Conservation (phyloP, 2,329 filamentous ascomycete genomes). For the Pyrenochaeta sp. region DNA sequence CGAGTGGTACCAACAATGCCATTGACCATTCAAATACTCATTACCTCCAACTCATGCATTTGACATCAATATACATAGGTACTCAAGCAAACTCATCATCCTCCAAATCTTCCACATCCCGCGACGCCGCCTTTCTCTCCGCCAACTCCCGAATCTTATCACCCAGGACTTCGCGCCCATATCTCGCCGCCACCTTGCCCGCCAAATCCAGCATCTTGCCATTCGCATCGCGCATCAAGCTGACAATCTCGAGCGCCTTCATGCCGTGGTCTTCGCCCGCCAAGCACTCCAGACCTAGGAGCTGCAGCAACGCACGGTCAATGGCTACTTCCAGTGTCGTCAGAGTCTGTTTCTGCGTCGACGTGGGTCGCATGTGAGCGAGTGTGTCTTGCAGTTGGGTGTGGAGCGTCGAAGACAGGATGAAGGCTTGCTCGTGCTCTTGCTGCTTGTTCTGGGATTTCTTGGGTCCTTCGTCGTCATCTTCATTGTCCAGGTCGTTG, state of each 20-base stretch:
- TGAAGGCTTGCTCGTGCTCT: slow-evolving; percentile 79
- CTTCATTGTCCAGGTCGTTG: slow-evolving; percentile 45
- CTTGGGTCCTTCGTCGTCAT: slow-evolving; percentile 35
- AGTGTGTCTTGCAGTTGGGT: slow-evolving; percentile 79
- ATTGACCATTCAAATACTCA: too few species aligned
- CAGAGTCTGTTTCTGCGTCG: slow-evolving; percentile 71
- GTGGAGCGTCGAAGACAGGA: slow-evolving; percentile 75
- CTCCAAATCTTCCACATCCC: slow-evolving; percentile 56
- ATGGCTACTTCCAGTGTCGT: slow-evolving; percentile 79
- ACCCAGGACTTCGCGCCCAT: slow-evolving; percentile 78
- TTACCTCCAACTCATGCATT: too few species aligned
- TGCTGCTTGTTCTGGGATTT: slow-evolving; percentile 58
- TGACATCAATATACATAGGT: neutral
- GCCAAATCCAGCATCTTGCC: slow-evolving; percentile 93
- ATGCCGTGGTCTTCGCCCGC: slow-evolving; percentile 93
- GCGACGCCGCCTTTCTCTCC: slow-evolving; percentile 70
- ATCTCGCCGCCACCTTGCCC: slow-evolving; percentile 85
- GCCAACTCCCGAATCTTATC: slow-evolving; percentile 91
- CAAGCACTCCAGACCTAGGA: slow-evolving; percentile 88
- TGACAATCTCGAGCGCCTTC: slow-evolving; percentile 91
- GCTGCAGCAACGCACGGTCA: slow-evolving; percentile 87
- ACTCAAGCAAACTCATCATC: slow-evolving; percentile 16
- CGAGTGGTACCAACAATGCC: too few species aligned
- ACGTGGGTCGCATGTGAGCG: slow-evolving; percentile 69
- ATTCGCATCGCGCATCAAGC: slow-evolving; percentile 81